Evolutionary conservation across 179 eudicot genomes (phyloP).

Genomic region (Spinacia oleracea): DNA sequence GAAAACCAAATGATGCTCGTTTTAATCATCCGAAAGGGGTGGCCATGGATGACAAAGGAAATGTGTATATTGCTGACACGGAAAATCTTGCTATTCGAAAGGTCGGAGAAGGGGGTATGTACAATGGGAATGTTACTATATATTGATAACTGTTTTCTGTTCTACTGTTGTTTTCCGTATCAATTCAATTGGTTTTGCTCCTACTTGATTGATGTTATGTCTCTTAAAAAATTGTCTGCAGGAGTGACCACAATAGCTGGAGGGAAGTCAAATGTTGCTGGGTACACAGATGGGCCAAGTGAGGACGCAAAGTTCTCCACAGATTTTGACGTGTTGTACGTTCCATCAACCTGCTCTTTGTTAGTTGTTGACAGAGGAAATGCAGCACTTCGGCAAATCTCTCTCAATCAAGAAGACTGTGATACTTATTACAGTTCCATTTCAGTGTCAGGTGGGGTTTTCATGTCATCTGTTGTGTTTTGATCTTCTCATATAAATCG

Average conservation of each 20-base stretch:
- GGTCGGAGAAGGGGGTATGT: slow-evolving; percentile 91
- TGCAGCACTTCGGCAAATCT: slow-evolving; percentile 93
- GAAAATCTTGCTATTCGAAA: slow-evolving; percentile 88
- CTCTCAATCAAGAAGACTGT: slow-evolving; percentile 88
- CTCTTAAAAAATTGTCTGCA: slow-evolving; percentile 31
- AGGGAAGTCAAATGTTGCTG: slow-evolving; percentile 90
- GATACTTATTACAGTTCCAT: slow-evolving; percentile 62
- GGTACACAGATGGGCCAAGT: slow-evolving; percentile 97
- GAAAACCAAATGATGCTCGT: slow-evolving; percentile 93
- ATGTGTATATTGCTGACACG: slow-evolving; percentile 93
- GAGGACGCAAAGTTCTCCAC: slow-evolving; percentile 88
- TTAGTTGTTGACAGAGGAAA: slow-evolving; percentile 93
- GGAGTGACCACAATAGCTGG: slow-evolving; percentile 99
- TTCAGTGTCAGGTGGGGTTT: slow-evolving; percentile 61
- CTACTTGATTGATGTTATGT: background rate
- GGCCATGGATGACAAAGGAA: slow-evolving; percentile 93
- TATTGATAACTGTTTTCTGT: background rate
- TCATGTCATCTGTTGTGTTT: slow-evolving; percentile 5
- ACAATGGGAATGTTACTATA: background rate
- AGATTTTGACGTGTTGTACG: slow-evolving; percentile 90
- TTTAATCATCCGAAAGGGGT: slow-evolving; percentile 89
- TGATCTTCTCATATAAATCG: background rate
- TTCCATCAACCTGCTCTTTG: slow-evolving; percentile 80
- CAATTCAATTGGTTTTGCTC: slow-evolving; percentile 1
- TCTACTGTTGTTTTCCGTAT: background rate